These are phyloP conservation scores for Globisporangium uncinulatum DNA, from an alignment of 352 stramenopile genomes.

Conservation along the genomic window DNA sequence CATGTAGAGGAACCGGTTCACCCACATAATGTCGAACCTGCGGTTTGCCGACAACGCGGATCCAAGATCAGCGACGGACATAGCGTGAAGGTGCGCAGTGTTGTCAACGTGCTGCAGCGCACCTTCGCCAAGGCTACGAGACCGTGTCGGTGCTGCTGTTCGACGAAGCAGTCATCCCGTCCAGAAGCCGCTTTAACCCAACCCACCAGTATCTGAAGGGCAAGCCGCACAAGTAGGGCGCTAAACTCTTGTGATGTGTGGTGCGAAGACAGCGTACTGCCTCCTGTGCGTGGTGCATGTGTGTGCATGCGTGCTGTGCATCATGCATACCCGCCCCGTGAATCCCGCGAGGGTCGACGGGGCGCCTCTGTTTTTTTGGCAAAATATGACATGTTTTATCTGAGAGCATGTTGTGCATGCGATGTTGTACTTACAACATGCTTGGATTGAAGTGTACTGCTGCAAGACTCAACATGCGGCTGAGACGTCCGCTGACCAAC, in stretches of 20 bases:
- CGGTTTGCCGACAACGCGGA: constrained; percentile 6
- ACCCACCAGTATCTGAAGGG: not conserved
- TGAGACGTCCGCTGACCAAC: no score
- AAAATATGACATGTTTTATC: not conserved
- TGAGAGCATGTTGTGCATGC: not conserved
- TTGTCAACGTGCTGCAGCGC: constrained; percentile 1
- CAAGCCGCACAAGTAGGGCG: not conserved
- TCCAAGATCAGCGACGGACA: not conserved
- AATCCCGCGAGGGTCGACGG: no score
- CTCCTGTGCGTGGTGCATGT: not conserved
- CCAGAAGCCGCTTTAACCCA: not conserved
- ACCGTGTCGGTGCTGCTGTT: not conserved
- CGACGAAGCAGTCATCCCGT: not conserved
- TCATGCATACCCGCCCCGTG: not conserved
- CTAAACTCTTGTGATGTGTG: not conserved
- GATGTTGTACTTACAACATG: not conserved
- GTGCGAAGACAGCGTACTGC: not conserved
- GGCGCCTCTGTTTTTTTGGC: not conserved
- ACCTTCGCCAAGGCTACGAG: not conserved
- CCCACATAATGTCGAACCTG: constrained; percentile 1
- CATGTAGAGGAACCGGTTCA: constrained; percentile 1
- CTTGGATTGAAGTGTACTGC: not conserved
- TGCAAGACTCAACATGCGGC: not conserved
- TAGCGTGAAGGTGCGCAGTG: constrained; percentile 5
- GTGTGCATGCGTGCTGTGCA: not conserved